phyloP scores from a whole-genome alignment of 305 asterid species.

The Fraxinus dipetala region DNA sequence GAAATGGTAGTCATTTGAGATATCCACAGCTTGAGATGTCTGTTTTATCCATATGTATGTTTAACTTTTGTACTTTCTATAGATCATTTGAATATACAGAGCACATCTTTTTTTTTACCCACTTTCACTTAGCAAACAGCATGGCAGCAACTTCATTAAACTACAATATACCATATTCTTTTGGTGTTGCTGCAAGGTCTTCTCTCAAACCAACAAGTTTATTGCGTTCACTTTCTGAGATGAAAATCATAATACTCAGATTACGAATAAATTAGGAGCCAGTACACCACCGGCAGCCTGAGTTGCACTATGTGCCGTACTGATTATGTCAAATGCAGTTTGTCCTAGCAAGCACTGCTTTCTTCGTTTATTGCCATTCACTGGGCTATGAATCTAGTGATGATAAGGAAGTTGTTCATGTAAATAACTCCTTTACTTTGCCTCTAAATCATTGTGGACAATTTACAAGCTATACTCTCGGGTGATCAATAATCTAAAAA shows the following conservation, averaged over 20 bases:
- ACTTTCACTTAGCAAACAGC: conserved; percentile 32
- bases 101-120: neutral
- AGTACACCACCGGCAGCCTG: conserved; percentile 55
- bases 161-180: conserved; percentile 53
- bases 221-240: too few species aligned
- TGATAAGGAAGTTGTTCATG: conserved; percentile 47
- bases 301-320: conserved; percentile 34
- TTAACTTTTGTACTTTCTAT: neutral
- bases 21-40: conserved; percentile 58
- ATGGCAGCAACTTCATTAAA: conserved; percentile 46
- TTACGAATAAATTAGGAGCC: conserved; percentile 52
- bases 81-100: neutral
- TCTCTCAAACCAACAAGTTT: conserved; percentile 25
- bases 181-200: conserved; percentile 72
- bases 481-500: conserved; percentile 26
- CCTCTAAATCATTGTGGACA: conserved; percentile 31
- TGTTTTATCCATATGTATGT: conserved; percentile 55
- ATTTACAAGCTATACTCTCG: conserved; percentile 49
- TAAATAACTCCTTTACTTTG: conserved; percentile 56
- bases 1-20: conserved; percentile 71
- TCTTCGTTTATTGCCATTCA: conserved; percentile 14
- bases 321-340: conserved; percentile 33
- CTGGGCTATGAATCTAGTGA: conserved; percentile 54
- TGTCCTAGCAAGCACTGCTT: conserved; percentile 39
- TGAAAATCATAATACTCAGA: too few species aligned